These are phyloP conservation scores for Candida namnaoensis DNA, from an alignment of 805 yeast species.

Conservation along the genomic window DNA sequence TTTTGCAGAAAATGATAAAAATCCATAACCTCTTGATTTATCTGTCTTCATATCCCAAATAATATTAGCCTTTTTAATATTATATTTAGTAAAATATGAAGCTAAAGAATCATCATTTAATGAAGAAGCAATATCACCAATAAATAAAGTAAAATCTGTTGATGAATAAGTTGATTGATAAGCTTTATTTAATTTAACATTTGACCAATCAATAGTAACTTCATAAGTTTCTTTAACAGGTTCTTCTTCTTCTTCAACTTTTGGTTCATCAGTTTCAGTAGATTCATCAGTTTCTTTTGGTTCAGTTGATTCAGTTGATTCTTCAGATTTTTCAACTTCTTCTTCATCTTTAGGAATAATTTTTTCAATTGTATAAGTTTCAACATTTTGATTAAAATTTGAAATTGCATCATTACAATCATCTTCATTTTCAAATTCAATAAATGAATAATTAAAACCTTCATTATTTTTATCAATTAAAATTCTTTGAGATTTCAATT, in stretches of 20 bases:
- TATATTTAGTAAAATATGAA: slow-evolving; percentile 46
- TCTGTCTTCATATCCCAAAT: slow-evolving; percentile 98
- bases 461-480: slow-evolving; percentile 67
- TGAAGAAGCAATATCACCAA: slow-evolving; percentile 80
- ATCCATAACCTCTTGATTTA: slow-evolving; percentile 86
- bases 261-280: background rate
- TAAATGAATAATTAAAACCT: slow-evolving; percentile 76
- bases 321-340: background rate
- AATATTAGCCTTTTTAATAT: slow-evolving; percentile 74
- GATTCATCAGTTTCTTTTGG: background rate
- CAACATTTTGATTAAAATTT: slow-evolving; percentile 45
- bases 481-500: slow-evolving; percentile 60
- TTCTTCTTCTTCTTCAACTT: slow-evolving; percentile 1
- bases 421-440: slow-evolving; percentile 54
- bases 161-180: slow-evolving; percentile 69
- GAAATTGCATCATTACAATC: slow-evolving; percentile 58
- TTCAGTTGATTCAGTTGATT: background rate
- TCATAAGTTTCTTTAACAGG: slow-evolving; percentile 1
- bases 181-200: slow-evolving; percentile 72
- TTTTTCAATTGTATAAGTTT: too few species aligned
- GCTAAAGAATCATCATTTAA: slow-evolving; percentile 69
- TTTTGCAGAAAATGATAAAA: slow-evolving; percentile 63
- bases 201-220: slow-evolving; percentile 41
- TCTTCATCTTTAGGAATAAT: too few species aligned
- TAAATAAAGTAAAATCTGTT: slow-evolving; percentile 60